Evolutionary conservation across 1,284 basidiomycete species (phyloP), one percentile per base, ranked within the genome.

Genomic region (Boletellus deceptivus): DNA sequence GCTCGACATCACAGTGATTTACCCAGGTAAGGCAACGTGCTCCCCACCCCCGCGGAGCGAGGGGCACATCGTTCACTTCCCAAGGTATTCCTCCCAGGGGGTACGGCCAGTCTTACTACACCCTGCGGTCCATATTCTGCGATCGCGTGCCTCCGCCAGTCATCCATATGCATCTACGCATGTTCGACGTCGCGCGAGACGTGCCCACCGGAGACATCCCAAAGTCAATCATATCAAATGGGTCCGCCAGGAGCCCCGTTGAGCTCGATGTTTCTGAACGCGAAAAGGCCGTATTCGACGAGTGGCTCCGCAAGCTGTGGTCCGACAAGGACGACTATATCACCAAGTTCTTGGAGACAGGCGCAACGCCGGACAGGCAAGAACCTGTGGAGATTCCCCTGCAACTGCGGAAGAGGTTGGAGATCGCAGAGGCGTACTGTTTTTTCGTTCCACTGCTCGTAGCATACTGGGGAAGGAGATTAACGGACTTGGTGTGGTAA

Each of bases 1-100:
- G 17, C 74, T 98, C n/a, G 93, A 96, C 64, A 73, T 94, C 40
- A 97, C 95, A 0, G 79, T 95, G 55, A 82, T 89, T 17, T 98
- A 98, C 70, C 93, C 94, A 49, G 94, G 93, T 75, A 67, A 59
- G 71, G 49, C 24, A 34, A 44, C 10, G 39, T 22, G 37, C 3
- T 17, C 8, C 27, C 39, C 29, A 5, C 27, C 39, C 29, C 33
- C n/a, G 2, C n/a, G 25, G 42, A 20, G n/a, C 11, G 3, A 33
- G 24, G 14, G 17, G 25, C 43, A 57, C 24, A 64, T 27, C 25
- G 17, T 41, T 44, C 37, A 41, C 33, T 52, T 40, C 27, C 7
- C 14, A 54, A 89, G 89, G 86, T 27, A 78, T 89, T 48, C 87
- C 87, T 20, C 74, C 78, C 1, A 72, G 75, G 63, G 81, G 78